Conservation (phyloP, 306 rosid genomes). For the Medicago arabica region DNA sequence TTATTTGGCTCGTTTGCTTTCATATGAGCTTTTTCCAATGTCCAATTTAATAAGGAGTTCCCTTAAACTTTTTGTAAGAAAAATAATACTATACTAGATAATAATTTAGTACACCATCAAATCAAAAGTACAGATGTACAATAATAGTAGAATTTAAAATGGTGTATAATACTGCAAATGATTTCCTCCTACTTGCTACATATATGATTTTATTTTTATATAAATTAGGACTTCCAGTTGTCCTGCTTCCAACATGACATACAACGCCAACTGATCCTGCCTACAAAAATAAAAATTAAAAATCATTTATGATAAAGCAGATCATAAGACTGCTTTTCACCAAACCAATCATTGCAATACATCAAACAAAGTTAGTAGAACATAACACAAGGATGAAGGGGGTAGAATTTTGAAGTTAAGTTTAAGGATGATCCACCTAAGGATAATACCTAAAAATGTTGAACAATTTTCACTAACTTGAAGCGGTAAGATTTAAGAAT, state of each 20-base stretch:
- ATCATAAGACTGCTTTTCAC: slow-evolving; percentile 32
- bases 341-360: slow-evolving; percentile 39
- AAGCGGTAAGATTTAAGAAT: too few species aligned
- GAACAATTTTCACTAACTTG: neutral
- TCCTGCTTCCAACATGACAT: slow-evolving; percentile 53
- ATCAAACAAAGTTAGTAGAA: slow-evolving; percentile 13
- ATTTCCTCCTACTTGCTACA: slow-evolving; percentile 11
- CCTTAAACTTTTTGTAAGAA: neutral
- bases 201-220: neutral
- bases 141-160: slow-evolving; percentile 23
- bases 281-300: slow-evolving; percentile 8
- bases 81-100: slow-evolving; percentile 36
- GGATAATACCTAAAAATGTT: neutral
- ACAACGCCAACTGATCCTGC: slow-evolving; percentile 48
- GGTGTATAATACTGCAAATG: slow-evolving; percentile 15
- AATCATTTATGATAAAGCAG: slow-evolving; percentile 32
- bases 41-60: slow-evolving; percentile 44
- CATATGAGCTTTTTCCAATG: neutral
- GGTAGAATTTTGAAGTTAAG: slow-evolving; percentile 24
- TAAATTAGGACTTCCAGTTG: slow-evolving; percentile 46
- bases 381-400: neutral
- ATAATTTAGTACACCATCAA: slow-evolving; percentile 10
- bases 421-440: slow-evolving; percentile 4
- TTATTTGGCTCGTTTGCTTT: neutral
- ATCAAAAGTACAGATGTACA: slow-evolving; percentile 12